phyloP scores from a whole-genome alignment of 495 filamentous ascomycete genomes.

The Xanthoparmelia taractica region DNA sequence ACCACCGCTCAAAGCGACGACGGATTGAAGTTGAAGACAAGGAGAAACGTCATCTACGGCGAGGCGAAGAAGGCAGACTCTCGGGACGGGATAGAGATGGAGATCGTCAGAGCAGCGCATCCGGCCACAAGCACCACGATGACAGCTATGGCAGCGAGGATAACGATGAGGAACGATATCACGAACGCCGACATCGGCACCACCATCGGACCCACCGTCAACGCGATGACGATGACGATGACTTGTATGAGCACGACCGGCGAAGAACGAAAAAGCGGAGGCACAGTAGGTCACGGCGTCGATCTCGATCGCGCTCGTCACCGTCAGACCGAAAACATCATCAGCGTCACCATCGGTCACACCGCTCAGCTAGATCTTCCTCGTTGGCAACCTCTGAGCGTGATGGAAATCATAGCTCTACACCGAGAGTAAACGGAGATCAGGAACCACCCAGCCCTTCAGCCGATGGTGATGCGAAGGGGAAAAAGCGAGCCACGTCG shows the following conservation, averaged over 20 bases:
- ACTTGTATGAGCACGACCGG: constrained; percentile 10
- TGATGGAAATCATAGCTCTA: constrained; percentile 14
- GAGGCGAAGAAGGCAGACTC: constrained; percentile 6
- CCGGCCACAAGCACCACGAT: constrained; percentile 11
- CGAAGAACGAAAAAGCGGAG: constrained; percentile 17
- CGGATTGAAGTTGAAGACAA: constrained; percentile 22
- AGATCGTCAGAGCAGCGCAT: constrained; percentile 7
- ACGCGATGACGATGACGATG: constrained; percentile 15
- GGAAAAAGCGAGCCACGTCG: constrained; percentile 44
- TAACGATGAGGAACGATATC: constrained; percentile 21
- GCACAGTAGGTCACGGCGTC: constrained; percentile 26
- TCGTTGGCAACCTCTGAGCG: constrained; percentile 10
- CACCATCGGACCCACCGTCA: constrained; percentile 23
- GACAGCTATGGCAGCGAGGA: constrained; percentile 17
- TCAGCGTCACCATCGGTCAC: constrained; percentile 20
- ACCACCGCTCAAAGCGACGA: constrained; percentile 27
- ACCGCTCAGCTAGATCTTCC: neutral
- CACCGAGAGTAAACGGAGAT: constrained; percentile 22
- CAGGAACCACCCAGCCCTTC: constrained; percentile 53
- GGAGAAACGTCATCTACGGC: constrained; percentile 11
- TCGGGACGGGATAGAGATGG: constrained; percentile 15
- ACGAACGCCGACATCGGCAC: constrained; percentile 22
- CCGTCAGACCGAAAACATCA: constrained; percentile 14
- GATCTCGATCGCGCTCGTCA: constrained; percentile 29
- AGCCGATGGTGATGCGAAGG: constrained; percentile 33